A percentile compares a stretch with the other conserved stretches of the same genome.
phyloP scores from a whole-genome alignment of 495 filamentous ascomycete genomes.

The Bathelium albidoporum region DNA sequence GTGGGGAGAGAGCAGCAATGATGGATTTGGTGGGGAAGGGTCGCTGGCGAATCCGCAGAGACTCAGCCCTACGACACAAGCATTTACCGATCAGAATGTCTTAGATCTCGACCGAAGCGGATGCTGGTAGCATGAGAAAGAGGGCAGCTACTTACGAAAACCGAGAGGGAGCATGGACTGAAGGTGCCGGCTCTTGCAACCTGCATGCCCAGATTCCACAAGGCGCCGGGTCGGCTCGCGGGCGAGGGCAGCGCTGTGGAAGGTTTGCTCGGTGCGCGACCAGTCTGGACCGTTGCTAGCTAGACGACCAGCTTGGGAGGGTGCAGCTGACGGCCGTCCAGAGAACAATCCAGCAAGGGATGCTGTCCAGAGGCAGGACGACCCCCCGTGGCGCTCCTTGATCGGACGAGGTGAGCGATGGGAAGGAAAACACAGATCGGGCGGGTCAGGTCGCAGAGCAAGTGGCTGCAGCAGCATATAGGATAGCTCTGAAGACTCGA shows the following conservation, averaged over 20 bases:
- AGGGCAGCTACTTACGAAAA: background rate
- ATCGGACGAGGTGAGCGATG: background rate
- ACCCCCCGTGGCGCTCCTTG: background rate
- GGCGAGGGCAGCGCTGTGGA: background rate
- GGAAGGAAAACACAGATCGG: background rate
- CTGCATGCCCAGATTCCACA: constrained; percentile 5
- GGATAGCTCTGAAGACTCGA: background rate
- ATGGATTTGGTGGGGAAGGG: background rate
- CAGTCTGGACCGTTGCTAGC: background rate
- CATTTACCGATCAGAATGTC: background rate
- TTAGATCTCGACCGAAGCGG: background rate
- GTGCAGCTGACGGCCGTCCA: background rate
- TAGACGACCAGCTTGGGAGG: background rate
- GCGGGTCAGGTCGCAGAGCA: background rate
- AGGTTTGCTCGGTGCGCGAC: constrained; percentile 2
- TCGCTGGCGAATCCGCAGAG: constrained; percentile 1
- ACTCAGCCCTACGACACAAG: constrained; percentile 5
- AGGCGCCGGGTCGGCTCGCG: constrained; percentile 2
- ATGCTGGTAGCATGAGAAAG: background rate
- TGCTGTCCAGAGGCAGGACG: background rate
- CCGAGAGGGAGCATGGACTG: background rate
- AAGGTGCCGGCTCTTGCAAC: background rate
- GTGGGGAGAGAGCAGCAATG: background rate
- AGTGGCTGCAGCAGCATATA: constrained; percentile 2
- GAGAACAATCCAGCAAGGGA: background rate